A percentile compares a stretch with the other conserved stretches of the same genome.
These are phyloP conservation scores for Russula griseocarnosa DNA, from an alignment of 768 basidiomycete species.

Conservation along the genomic window DNA sequence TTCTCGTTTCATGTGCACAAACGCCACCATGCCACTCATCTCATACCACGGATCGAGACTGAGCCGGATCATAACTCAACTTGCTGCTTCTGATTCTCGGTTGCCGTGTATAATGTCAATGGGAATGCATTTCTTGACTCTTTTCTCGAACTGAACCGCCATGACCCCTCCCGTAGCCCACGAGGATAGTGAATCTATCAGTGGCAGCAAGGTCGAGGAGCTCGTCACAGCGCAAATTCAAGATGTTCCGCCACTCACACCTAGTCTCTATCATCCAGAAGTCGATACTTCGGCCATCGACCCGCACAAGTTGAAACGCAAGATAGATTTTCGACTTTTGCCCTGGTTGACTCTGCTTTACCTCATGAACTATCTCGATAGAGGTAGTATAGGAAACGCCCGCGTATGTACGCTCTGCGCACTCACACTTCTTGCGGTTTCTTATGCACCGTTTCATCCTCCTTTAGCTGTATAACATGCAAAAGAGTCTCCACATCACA, in stretches of 20 bases:
- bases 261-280: background rate
- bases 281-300: background rate
- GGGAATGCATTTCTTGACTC: background rate
- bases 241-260: background rate
- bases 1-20: too few relatives aligned
- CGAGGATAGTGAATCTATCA: background rate
- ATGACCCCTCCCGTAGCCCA: background rate
- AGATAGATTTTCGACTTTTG: constrained; percentile 5
- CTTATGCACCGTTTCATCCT: background rate
- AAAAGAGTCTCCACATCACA: background rate
- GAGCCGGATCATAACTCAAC: too few relatives aligned
- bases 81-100: too few relatives aligned
- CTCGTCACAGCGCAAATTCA: background rate
- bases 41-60: too few relatives aligned
- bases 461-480: constrained; percentile 1
- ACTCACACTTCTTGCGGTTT: background rate
- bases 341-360: constrained; percentile 7
- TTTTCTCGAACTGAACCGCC: background rate
- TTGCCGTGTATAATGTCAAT: background rate
- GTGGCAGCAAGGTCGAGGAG: background rate
- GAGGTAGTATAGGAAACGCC: constrained; percentile 4
- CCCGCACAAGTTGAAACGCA: constrained; percentile 2
- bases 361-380: constrained; percentile 1
- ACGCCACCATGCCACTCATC: too few relatives aligned
- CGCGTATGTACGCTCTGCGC: background rate